Evolutionary conservation across 2,329 filamentous ascomycete genomes (phyloP).

Genomic region (Sporothrix mexicana): DNA sequence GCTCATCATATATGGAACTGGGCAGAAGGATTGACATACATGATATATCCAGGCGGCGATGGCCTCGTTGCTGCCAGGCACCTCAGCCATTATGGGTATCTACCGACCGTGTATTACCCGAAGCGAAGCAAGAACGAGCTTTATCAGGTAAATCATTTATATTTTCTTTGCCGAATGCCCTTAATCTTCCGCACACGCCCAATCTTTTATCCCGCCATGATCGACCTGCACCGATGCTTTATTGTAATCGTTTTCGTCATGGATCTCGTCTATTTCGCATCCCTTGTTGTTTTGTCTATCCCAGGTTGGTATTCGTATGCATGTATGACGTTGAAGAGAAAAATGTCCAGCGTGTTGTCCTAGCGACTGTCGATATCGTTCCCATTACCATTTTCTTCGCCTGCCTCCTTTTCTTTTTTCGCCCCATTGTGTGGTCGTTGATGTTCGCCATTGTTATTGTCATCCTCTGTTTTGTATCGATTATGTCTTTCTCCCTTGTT

Average conservation of each 20-base stretch:
- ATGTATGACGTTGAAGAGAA: conserved; percentile 11
- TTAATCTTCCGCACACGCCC: not conserved
- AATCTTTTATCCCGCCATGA: not conserved
- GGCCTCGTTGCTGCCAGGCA: conserved; percentile 94
- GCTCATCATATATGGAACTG: too few species aligned
- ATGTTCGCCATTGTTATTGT: too few species aligned
- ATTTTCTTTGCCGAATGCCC: conserved; percentile 19
- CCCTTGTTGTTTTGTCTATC: conserved; percentile 4
- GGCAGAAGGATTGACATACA: not conserved
- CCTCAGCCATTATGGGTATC: conserved; percentile 89
- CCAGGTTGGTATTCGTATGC: not conserved
- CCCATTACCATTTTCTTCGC: not conserved
- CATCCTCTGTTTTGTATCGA: too few species aligned
- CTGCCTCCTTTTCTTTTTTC: too few species aligned
- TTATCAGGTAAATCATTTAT: conserved; percentile 68
- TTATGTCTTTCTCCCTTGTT: too few species aligned
- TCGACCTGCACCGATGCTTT: not conserved
- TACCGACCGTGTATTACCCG: conserved; percentile 87
- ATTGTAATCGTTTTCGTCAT: not conserved
- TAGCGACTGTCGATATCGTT: not conserved
- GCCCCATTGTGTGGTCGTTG: too few species aligned
- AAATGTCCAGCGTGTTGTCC: not conserved
- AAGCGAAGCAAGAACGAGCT: conserved; percentile 90
- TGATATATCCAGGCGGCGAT: conserved; percentile 72
- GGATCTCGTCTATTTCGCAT: conserved; percentile 7